Conservation (phyloP, 768 basidiomycete species). For the Pleurotus djamor region DNA sequence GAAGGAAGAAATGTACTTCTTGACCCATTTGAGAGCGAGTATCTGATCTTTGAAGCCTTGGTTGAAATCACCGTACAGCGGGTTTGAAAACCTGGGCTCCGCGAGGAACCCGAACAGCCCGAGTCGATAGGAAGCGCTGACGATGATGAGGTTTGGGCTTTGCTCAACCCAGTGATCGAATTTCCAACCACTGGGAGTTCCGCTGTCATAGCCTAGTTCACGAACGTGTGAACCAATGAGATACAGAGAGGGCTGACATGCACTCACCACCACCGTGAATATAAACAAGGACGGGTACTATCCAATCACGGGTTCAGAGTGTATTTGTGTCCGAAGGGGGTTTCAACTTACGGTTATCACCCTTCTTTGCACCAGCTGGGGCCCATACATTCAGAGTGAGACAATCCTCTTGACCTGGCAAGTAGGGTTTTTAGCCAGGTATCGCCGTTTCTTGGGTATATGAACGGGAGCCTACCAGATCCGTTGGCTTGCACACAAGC, state of each 20-base stretch:
- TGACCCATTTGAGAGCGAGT: slow-evolving; percentile 51
- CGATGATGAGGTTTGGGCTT: neutral
- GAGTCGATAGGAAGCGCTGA: neutral
- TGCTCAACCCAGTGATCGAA: slow-evolving; percentile 67
- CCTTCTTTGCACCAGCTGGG: slow-evolving; percentile 42
- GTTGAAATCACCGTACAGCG: neutral
- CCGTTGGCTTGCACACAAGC: slow-evolving; percentile 60
- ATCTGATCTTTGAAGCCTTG: slow-evolving; percentile 2
- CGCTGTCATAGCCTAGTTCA: slow-evolving; percentile 46
- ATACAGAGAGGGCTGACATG: neutral
- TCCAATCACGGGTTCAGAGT: neutral
- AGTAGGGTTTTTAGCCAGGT: too few species aligned
- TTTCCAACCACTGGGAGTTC: slow-evolving; percentile 63
- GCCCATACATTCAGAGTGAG: slow-evolving; percentile 64
- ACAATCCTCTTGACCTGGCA: slow-evolving; percentile 44
- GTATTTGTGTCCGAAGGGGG: neutral
- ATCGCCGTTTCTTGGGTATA: too few species aligned
- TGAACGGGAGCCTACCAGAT: slow-evolving; percentile 27
- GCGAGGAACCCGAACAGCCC: slow-evolving; percentile 37
- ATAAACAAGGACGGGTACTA: slow-evolving; percentile 46
- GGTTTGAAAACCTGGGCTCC: slow-evolving; percentile 27
- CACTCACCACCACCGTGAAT: slow-evolving; percentile 45
- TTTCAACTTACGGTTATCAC: slow-evolving; percentile 42
- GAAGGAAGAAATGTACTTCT: slow-evolving; percentile 51
- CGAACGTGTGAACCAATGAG: neutral